Conservation (phyloP, 169 alveolate genomes). For the Toxoplasma gondii region DNA sequence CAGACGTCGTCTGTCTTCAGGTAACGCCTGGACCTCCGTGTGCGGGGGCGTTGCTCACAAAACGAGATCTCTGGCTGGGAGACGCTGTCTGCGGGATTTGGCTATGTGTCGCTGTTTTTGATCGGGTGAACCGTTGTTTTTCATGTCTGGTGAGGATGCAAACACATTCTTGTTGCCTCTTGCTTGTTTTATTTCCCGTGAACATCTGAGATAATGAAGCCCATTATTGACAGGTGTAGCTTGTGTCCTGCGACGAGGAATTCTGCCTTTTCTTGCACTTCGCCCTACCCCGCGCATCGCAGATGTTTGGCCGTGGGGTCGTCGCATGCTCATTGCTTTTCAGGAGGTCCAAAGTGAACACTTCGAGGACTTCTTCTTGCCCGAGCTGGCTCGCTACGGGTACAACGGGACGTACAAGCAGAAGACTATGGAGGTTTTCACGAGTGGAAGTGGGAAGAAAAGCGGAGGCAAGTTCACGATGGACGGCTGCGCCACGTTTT, state of each 20-base stretch:
- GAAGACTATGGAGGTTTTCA: constrained; percentile 80
- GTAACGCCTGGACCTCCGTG: not conserved
- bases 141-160: too few relatives aligned
- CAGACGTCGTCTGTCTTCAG: constrained; percentile 79
- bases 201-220: too few relatives aligned
- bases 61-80: not conserved
- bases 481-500: constrained; percentile 84
- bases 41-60: not conserved
- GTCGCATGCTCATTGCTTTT: not conserved
- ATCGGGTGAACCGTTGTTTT: too few relatives aligned
- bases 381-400: constrained; percentile 75
- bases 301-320: too few relatives aligned
- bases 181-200: too few relatives aligned
- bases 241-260: too few relatives aligned
- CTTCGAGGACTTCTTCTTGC: constrained; percentile 79
- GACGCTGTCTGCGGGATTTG: not conserved
- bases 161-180: too few relatives aligned
- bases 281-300: too few relatives aligned
- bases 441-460: constrained; percentile 79
- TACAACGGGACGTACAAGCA: constrained; percentile 82
- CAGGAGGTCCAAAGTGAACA: constrained; percentile 83
- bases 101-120: too few relatives aligned
- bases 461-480: constrained; percentile 80
- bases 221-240: too few relatives aligned
- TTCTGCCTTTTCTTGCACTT: too few relatives aligned